Evolutionary conservation across 345 rosid genomes (phyloP).

Genomic region (Hibiscus syriacus): DNA sequence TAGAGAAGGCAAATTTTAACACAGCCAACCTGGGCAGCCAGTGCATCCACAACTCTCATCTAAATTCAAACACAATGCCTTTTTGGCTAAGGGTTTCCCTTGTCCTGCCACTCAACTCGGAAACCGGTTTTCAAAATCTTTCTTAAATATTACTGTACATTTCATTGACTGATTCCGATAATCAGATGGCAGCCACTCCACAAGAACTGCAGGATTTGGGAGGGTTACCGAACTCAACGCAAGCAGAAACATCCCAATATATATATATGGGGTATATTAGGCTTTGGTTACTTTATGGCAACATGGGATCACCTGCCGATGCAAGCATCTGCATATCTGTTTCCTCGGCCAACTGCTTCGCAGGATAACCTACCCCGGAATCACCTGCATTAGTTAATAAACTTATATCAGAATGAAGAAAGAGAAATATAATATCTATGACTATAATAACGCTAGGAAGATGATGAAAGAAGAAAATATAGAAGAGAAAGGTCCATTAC

Average conservation of each 20-base stretch:
- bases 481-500: too few species aligned
- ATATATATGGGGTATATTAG: not conserved
- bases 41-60: slow-evolving; percentile 31
- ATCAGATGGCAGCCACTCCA: slow-evolving; percentile 14
- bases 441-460: not conserved
- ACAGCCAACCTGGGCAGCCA: slow-evolving; percentile 96
- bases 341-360: slow-evolving; percentile 35
- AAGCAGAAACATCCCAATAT: slow-evolving; percentile 6
- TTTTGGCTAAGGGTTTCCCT: slow-evolving; percentile 17
- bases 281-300: slow-evolving; percentile 20
- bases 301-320: slow-evolving; percentile 68
- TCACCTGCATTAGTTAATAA: slow-evolving; percentile 36
- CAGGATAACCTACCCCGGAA: slow-evolving; percentile 27
- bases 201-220: slow-evolving; percentile 18
- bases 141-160: too few species aligned
- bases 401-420: not conserved
- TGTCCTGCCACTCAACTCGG: slow-evolving; percentile 23
- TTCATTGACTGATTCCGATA: slow-evolving; percentile 14
- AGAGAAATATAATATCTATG: not conserved
- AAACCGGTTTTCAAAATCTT: slow-evolving; percentile 14
- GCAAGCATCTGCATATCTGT: too few species aligned
- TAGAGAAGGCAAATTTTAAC: too few species aligned
- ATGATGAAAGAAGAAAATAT: too few species aligned
- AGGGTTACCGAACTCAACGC: slow-evolving; percentile 12
- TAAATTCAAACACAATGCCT: slow-evolving; percentile 28